Base-by-base conservation (phyloP, 106 monocot species). In the Hemerocallis citrina region DNA sequence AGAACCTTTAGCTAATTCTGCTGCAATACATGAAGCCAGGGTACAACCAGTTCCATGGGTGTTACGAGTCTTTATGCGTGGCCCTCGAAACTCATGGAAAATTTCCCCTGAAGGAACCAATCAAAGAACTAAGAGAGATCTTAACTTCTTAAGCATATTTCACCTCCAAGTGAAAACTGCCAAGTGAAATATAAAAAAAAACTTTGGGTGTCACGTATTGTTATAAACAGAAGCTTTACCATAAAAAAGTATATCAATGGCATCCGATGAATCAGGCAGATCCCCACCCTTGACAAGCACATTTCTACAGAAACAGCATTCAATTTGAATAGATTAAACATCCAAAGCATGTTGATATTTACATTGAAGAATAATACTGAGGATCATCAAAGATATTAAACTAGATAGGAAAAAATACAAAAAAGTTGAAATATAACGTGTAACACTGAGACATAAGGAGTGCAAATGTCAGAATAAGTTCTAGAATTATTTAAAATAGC, bases 261-360 rank as follows among this genome's bases (percentile, higher is more conserved):
- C 81, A 39, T 82, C 92, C 59, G 65, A 69, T 35, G 85, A 82
- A 66, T 73, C 76, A 34, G 77, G 57, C 3, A 98, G 74, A 69
- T 98, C 77, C 34, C 98, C 98, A 66, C 98, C 98, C 66, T 98
- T 98, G 75, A 98, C 81, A 65, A 98, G 84, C 25, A 98, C 92
- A 80, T 72, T 75, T 69, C 98, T 98, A 78, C 58, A 75, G 38
- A 1, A 59, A 59, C 37, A 24, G 4, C 17, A 19, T 3, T n/a
- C n/a, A n/a, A n/a, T n/a, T n/a, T n/a, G n/a, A 12, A 54, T 55
- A 39, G 17, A 25, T 39, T 12, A 27, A 12, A 38, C 2, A 32
- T 35, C 21, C n/a, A 34, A 34, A 35, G 33, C 23, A 32, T 10
- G 33, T 0, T 56, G 34, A 0, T 17, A n/a, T 1, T 25, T 49